Percentiles rank a stretch among this genome's conserved stretches.
Evolutionary conservation across 2,329 filamentous ascomycete species (phyloP).

Genomic region (Exophiala spinifera): DNA sequence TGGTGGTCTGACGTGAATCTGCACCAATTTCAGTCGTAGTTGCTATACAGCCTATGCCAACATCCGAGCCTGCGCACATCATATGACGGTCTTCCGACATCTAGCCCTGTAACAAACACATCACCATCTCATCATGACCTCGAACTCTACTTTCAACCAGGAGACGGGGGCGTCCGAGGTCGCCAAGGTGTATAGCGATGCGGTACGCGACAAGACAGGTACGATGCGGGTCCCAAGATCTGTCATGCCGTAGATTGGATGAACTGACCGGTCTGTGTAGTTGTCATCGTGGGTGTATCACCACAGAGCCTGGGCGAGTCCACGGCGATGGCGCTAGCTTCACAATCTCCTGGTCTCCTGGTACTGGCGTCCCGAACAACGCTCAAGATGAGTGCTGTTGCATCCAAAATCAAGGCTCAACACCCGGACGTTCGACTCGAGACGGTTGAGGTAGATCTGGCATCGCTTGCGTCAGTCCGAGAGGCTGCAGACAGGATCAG

Average conservation of each 20-base stretch:
- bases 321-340: constrained; percentile 38
- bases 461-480: constrained; percentile 34
- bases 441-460: constrained; percentile 37
- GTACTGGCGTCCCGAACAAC: constrained; percentile 42
- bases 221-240: neutral
- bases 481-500: constrained; percentile 35
- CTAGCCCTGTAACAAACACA: neutral
- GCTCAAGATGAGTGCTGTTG: constrained; percentile 36
- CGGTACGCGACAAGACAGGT: constrained; percentile 29
- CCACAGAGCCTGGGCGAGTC: constrained; percentile 39
- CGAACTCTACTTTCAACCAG: constrained; percentile 10
- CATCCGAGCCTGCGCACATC: too few species aligned
- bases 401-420: constrained; percentile 25
- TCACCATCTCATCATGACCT: constrained; percentile 8
- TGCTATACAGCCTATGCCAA: too few species aligned
- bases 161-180: constrained; percentile 19
- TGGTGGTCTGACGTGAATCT: neutral
- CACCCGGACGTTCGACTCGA: constrained; percentile 29
- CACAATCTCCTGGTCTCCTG: constrained; percentile 35
- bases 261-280: constrained; percentile 8
- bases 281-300: constrained; percentile 45
- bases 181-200: constrained; percentile 26
- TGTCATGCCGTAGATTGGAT: constrained; percentile 35
- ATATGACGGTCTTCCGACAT: too few species aligned
- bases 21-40: neutral